Evolutionary conservation across 768 basidiomycete species (phyloP), one percentile per base, ranked within the genome.

Genomic region (Agaricus blazei): DNA sequence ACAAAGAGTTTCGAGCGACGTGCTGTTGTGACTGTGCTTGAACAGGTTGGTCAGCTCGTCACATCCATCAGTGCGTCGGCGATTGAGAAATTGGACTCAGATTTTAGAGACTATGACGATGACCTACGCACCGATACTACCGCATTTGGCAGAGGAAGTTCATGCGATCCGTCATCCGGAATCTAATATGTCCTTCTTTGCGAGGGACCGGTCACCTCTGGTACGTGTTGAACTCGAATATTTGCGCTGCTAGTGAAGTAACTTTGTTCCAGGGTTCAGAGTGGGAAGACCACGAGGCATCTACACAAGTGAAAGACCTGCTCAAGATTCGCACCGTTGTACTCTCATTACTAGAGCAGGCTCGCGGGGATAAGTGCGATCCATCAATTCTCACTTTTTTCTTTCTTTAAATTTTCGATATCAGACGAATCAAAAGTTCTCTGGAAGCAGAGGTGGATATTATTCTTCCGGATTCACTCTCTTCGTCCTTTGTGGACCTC

Each of bases 121-220:
- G 3, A 77, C 92, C 2, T 73, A 94, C 45, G 90, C 92, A 0
- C 96, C 96, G 0, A 84, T 98, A 27, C 74, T 92, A 2, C 96
- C 96, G 8, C 90, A 96, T 64, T 79, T 97, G 4, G 89, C 92
- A 0, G 94, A 97, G 69, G 96, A 98, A 68, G 82, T 95, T 53
- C 79, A 90, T 61, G 75, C 79, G 28, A 70, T 74, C 24, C 60
- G 67, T 66, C 66, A 70, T 46, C 61, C 64, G 4, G 65, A 73
- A 38, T 46, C 52, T 29, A 65, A 60, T 0, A 66, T 65, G 0
- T 94, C 91, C 0, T 77, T 90, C n/a, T 96, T 94, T 63, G 72
- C 74, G 58, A 75, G 72, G 3, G 72, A 70, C n/a, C 95, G 93
- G 93, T 64, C 61, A 43, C 78, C 82, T 24, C 63, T 90, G 57